Evolutionary conservation across 768 basidiomycete genomes (phyloP).

Genomic region (Mycena haematopus): DNA sequence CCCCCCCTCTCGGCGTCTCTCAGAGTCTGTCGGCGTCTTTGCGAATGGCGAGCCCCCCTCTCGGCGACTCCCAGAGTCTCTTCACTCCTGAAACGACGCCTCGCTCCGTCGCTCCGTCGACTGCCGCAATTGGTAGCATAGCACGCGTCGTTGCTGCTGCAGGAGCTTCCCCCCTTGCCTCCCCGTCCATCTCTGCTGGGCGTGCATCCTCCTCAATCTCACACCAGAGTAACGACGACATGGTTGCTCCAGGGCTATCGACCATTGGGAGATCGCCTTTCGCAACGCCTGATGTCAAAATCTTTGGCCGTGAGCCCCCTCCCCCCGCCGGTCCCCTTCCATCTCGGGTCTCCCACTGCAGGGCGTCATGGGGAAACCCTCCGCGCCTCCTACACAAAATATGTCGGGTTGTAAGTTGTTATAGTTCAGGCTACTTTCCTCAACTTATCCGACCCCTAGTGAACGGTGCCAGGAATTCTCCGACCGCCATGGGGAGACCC

Average conservation of each 20-base stretch:
- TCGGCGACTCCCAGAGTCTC: slow-evolving; percentile 19
- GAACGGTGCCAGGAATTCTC: too few relatives aligned
- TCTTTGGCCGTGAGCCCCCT: slow-evolving; percentile 5
- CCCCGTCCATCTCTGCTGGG: not conserved
- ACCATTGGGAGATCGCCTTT: slow-evolving; percentile 3
- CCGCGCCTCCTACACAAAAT: too few relatives aligned
- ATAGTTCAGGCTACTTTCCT: too few relatives aligned
- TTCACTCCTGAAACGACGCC: slow-evolving; percentile 26
- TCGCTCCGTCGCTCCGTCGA: not conserved
- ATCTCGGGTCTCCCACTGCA: not conserved
- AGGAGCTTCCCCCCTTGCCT: not conserved
- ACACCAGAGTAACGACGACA: slow-evolving; percentile 9
- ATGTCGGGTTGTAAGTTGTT: too few relatives aligned
- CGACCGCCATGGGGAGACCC: too few relatives aligned
- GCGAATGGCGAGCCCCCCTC: slow-evolving; percentile 15
- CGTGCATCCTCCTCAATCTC: not conserved
- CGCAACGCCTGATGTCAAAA: slow-evolving; percentile 1
- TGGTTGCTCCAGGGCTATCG: slow-evolving; percentile 17
- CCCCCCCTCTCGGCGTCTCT: slow-evolving; percentile 13
- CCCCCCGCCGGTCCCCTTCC: slow-evolving; percentile 6
- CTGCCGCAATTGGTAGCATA: not conserved
- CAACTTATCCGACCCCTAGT: too few relatives aligned
- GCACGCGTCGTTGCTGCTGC: not conserved
- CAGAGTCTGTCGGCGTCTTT: slow-evolving; percentile 9
- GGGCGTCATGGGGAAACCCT: slow-evolving; percentile 2